Conservation (phyloP, 306 rosid genomes). For the Spatholobus suberectus region DNA sequence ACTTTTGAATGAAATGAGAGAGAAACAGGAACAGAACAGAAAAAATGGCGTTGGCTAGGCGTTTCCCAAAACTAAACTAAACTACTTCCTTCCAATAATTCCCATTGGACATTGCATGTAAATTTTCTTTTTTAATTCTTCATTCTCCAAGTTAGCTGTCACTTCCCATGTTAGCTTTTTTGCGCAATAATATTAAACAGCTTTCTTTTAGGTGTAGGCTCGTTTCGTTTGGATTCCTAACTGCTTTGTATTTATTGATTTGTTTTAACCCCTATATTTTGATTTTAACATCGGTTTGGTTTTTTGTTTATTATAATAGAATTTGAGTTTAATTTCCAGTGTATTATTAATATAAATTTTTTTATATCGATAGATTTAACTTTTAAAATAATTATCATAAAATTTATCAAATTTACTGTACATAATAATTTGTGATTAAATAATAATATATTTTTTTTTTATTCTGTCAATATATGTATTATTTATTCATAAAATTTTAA, state of each 20-base stretch:
- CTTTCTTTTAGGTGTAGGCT: neutral
- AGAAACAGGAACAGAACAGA: neutral
- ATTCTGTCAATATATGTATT: too few species aligned
- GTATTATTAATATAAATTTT: too few species aligned
- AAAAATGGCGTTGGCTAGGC: neutral
- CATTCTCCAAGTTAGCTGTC: neutral
- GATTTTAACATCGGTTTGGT: too few species aligned
- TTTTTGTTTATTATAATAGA: too few species aligned
- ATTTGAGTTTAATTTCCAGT: too few species aligned
- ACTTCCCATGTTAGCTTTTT: constrained; percentile 7
- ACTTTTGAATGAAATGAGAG: constrained; percentile 37
- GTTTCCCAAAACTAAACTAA: neutral
- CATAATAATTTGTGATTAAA: too few species aligned
- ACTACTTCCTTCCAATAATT: constrained; percentile 1
- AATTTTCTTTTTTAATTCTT: neutral
- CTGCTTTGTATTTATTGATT: too few species aligned
- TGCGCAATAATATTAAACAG: neutral
- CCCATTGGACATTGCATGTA: neutral
- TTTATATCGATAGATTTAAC: too few species aligned
- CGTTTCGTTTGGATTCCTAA: neutral
- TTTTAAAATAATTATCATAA: too few species aligned
- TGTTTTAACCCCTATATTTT: neutral
- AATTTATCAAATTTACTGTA: too few species aligned
- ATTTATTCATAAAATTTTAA: too few species aligned
- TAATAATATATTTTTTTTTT: too few species aligned